These are phyloP conservation scores for Neonectria ditissima DNA, from an alignment of 2,329 filamentous ascomycete genomes.

Conservation along the genomic window DNA sequence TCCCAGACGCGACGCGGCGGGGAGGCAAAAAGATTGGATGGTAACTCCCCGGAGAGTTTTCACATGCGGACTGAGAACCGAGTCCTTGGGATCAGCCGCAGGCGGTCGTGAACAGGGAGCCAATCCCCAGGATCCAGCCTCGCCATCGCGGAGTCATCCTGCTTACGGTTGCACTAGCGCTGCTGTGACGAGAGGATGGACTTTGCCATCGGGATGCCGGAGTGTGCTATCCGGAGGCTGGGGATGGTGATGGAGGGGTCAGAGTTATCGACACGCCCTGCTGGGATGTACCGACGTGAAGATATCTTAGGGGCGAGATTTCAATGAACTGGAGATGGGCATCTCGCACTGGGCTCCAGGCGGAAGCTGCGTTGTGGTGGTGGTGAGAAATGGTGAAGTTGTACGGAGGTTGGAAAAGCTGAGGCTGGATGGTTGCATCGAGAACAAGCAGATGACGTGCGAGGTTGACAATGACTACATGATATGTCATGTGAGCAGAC, in stretches of 20 bases:
- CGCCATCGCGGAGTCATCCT: constrained; percentile 22
- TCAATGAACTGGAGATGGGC: neutral
- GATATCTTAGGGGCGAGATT: neutral
- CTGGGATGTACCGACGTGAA: constrained; percentile 15
- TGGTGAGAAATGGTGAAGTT: neutral
- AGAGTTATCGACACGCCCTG: constrained; percentile 35
- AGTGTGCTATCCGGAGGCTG: constrained; percentile 16
- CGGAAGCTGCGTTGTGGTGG: neutral
- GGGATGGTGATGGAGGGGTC: neutral
- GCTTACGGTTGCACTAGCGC: constrained; percentile 28
- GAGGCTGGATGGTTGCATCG: neutral
- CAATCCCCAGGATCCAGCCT: constrained; percentile 26
- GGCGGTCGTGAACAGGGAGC: constrained; percentile 5
- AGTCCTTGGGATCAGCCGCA: constrained; percentile 13
- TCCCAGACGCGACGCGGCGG: neutral
- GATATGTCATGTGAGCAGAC: neutral
- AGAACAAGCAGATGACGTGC: neutral
- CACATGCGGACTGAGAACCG: constrained; percentile 27
- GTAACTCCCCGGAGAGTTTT: constrained; percentile 10
- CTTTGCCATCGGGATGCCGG: constrained; percentile 29
- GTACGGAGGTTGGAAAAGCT: neutral
- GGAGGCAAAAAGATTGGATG: constrained; percentile 17
- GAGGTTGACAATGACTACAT: neutral
- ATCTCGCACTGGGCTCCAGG: constrained; percentile 28
- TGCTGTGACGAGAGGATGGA: constrained; percentile 18